These are phyloP conservation scores for Iris macrosiphon DNA, from an alignment of 106 monocot species.

Conservation along the genomic window DNA sequence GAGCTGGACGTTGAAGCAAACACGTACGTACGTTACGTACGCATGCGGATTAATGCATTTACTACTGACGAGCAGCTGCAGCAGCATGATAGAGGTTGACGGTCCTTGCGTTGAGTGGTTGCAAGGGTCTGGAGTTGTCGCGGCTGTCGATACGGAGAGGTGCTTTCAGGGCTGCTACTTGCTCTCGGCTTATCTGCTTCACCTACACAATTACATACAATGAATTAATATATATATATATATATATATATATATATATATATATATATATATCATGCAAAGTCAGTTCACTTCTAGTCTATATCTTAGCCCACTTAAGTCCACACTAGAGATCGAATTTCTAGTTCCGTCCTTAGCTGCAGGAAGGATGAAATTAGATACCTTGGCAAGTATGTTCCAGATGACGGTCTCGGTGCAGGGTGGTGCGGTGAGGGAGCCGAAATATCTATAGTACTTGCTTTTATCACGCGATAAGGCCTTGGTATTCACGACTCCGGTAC, in stretches of 20 bases:
- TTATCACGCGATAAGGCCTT: slow-evolving; percentile 32
- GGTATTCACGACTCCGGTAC: slow-evolving; percentile 23
- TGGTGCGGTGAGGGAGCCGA: slow-evolving; percentile 65
- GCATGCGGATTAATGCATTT: too few relatives aligned
- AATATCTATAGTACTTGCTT: slow-evolving; percentile 56
- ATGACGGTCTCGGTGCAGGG: slow-evolving; percentile 75
- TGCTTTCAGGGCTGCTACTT: slow-evolving; percentile 20
- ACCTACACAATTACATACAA: slow-evolving; percentile 6
- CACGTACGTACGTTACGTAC: too few relatives aligned
- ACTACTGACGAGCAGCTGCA: too few relatives aligned
- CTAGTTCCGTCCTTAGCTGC: background rate
- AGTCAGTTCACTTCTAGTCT: too few relatives aligned
- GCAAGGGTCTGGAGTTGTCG: slow-evolving; percentile 39
- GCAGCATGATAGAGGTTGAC: slow-evolving; percentile 18
- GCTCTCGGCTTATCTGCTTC: slow-evolving; percentile 33
- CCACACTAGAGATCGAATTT: too few relatives aligned
- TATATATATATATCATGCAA: background rate
- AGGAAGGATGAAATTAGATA: background rate
- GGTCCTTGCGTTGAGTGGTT: slow-evolving; percentile 26
- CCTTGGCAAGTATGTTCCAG: slow-evolving; percentile 76
- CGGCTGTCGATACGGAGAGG: slow-evolving; percentile 18
- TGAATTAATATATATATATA: background rate
- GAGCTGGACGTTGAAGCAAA: too few relatives aligned
- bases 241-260: background rate
- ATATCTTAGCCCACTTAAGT: too few relatives aligned